Evolutionary conservation across 768 basidiomycete genomes (phyloP), one percentile per base, ranked within the genome.

Genomic region (Neoboletus brunneissimus): DNA sequence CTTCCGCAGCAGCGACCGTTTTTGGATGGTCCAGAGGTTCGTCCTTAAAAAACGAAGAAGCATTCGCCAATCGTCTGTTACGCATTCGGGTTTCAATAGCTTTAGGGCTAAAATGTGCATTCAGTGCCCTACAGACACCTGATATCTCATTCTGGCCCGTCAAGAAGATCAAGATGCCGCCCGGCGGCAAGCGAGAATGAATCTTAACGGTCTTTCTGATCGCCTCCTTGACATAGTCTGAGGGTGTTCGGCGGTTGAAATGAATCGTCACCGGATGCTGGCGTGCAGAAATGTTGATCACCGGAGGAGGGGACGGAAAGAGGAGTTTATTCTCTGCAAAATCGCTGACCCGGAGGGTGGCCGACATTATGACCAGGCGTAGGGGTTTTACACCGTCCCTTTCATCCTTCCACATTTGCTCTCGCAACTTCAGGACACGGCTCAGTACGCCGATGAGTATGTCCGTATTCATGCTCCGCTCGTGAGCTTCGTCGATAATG

Each of bases 401-500:
- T 15, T 83, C 82, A 54, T 89, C 83, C 61, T 82, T 83, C 94
- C 95, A 98, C 79, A 91, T 79, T 51, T 89, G 83, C 69, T 98
- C 95, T 48, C 97, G 79, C 47, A 99, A 74, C 68, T 87, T 91
- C 44, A 94, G 81, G 2, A 99, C 91, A 37, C 97, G 85, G 66
- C 94, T 96, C n/a, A 99, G 77, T 8, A 98, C 93, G 42, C 97
- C 97, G 56, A 99, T 93, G 40, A 98, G 77, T 48, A 99, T 93
- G 71, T 99, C 97, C 4, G 97, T 98, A 67, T 98, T 98, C 79
- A 98, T 91, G 65, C 94, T 97, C 57, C 97, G 77, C 73, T 99
- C 97, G 71, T 99, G 97, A 0, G 97, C 97, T 71, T 99, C 97
- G 60, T 99, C 97, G 54, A 99, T 91, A 56, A 98, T 88, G 58